Evolutionary conservation across 75 land plant genomes (phyloP), one percentile per base, ranked within the genome.

Genomic region (Selaginella tamariscina): DNA sequence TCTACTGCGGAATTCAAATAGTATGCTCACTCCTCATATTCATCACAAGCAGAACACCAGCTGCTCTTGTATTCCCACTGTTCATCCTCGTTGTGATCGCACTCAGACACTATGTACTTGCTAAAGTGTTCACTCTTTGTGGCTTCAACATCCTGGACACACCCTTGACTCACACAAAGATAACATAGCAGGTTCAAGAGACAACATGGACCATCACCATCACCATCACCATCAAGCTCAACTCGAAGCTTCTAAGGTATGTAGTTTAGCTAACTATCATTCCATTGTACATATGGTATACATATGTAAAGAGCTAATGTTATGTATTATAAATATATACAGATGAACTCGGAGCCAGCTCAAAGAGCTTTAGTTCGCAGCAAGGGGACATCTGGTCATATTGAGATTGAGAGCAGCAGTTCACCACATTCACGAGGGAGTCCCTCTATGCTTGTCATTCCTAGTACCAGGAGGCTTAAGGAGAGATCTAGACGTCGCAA

Each of bases 51-150:
- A 24, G 24, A 27, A 68, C 70, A 24, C 70, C 70, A 21, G 70
- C 70, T 1, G 70, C 70, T 24, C n/a, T 68, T 1, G 18, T 68
- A 31, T 68, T 39, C 26, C 70, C 70, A 9, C 1, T 68, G 21
- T 49, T 68, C 70, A 54, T 44, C 55, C 26, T 68, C 27, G 18
- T 54, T 26, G 26, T 55, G 29, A 24, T 68, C 1, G 27, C 56
- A 31, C 21, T 54, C 8, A 24, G 70, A 0, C 70, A 68, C 30
- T 68, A 33, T 1, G 70, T 56, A 20, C 29, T 68, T 30, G 56
- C 20, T 0, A 68, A 26, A 1, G 1, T 68, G 0, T 68, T 68
- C 26, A 68, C 13, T 5, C 18, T 21, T 21, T 24, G 54, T 13
- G 70, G 29, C 9, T 54, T 68, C 21, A 28, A 24, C 11, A 26